Base-by-base conservation (phyloP, 2,329 filamentous ascomycete genomes). In the Clarireedia sp. region DNA sequence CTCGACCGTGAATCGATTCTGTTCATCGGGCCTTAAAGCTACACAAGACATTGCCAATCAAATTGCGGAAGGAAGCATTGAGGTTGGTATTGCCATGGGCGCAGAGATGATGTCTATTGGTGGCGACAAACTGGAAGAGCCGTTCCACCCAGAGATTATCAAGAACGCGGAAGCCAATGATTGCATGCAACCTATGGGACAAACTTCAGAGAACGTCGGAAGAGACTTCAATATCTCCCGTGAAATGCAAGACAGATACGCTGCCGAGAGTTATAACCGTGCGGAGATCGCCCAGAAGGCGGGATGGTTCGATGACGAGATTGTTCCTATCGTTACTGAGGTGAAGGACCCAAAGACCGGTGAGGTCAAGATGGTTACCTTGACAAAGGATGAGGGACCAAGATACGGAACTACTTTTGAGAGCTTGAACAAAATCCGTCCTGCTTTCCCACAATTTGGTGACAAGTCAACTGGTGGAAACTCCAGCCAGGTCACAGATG, bases 171-270 rank as follows among this genome's bases (percentile, higher is more conserved):
- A 96, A 69, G 81, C 90, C 0, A 73, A 73, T 47, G 92, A 97
- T 74, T 94, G 90, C 78, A 82, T 92, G 82, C 82, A 90, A 78
- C 88, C 92, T 63, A 99, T 99, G 94, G 94, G 94, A 21, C 95
- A 95, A 82, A 99, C 94, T 2, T 92, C 87, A 57, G 94, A 99
- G 77, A 97, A 97, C 69, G 90, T 99, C 26, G 90, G 86, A 65
- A 83, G 83, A 48, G 94, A 97, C 74, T 97, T 97, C 72, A 82
- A 86, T 68, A 85, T 99, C 69, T 75, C 82, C 2, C 82, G 94
- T 59, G 84, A 91, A 69, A 74, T 75, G 69, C 89, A 97, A 74
- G 94, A 99, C 72, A 76, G 79, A 62, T 97, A 85, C 71, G 89
- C 94, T 0, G 87, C 87, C 9, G 90, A 95, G 75, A 90, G 86